A percentile compares a stretch with the other conserved stretches of the same genome.
Conservation (phyloP, 768 basidiomycete genomes). For the Thelephora ganbajun region DNA sequence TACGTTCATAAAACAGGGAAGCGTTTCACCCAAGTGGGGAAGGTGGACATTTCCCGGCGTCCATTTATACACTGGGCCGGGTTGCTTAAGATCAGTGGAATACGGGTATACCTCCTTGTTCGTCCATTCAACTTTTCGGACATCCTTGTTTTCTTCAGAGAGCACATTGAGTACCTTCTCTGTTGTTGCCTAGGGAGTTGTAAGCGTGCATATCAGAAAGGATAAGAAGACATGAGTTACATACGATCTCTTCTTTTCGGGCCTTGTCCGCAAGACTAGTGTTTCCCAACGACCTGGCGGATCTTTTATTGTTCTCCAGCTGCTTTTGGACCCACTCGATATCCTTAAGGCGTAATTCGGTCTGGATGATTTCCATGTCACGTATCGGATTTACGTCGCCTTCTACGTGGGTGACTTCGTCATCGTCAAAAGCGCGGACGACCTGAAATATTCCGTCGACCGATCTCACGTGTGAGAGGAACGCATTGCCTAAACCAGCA, state of each 20-base stretch:
- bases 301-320: slow-evolving; percentile 65
- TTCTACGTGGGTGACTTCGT: slow-evolving; percentile 99
- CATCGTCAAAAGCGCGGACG: slow-evolving; percentile 94
- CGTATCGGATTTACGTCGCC: slow-evolving; percentile 92
- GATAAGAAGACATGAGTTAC: slow-evolving; percentile 11
- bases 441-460: slow-evolving; percentile 99
- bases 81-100: slow-evolving; percentile 34
- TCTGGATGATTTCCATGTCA: slow-evolving; percentile 96
- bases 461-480: slow-evolving; percentile 93
- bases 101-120: slow-evolving; percentile 84
- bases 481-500: slow-evolving; percentile 94
- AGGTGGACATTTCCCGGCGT: too few relatives aligned
- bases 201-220: slow-evolving; percentile 7
- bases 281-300: slow-evolving; percentile 56
- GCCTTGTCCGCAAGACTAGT: slow-evolving; percentile 84
- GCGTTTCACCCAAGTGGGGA: slow-evolving; percentile 36
- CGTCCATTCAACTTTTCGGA: slow-evolving; percentile 86
- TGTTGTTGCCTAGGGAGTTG: slow-evolving; percentile 46
- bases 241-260: slow-evolving; percentile 88
- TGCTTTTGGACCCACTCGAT: slow-evolving; percentile 97
- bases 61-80: slow-evolving; percentile 31
- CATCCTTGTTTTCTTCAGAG: slow-evolving; percentile 72
- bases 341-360: slow-evolving; percentile 89
- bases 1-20: slow-evolving; percentile 15
- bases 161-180: slow-evolving; percentile 77